Percentiles rank a stretch among this genome's conserved stretches.
phyloP scores from a whole-genome alignment of 495 filamentous ascomycete genomes.

The Cladorrhinum samala region DNA sequence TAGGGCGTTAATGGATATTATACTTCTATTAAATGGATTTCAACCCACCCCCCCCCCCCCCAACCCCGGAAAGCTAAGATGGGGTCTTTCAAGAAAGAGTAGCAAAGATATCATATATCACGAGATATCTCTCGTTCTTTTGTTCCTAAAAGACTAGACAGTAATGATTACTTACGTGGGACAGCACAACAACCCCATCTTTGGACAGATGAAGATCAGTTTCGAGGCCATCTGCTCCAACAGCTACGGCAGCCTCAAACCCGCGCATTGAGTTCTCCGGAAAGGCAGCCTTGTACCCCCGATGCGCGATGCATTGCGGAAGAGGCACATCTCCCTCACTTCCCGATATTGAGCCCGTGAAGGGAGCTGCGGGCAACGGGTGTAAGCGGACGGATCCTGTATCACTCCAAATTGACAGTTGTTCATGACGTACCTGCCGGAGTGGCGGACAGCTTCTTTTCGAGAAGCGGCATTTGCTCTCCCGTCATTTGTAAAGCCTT shows the following conservation, averaged over 20 bases:
- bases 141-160: no score
- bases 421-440: not conserved
- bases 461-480: not conserved
- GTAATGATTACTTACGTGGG: constrained; percentile 77
- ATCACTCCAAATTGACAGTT: not conserved
- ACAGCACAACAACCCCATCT: constrained; percentile 79
- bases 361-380: not conserved
- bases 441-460: not conserved
- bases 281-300: constrained; percentile 70
- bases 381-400: not conserved
- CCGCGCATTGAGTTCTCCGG: constrained; percentile 85
- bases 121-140: no score
- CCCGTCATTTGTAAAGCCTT: not conserved
- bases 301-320: constrained; percentile 79
- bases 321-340: constrained; percentile 16
- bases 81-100: no score
- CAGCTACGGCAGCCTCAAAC: constrained; percentile 64
- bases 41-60: no score
- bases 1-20: constrained; percentile 3
- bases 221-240: constrained; percentile 76
- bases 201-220: constrained; percentile 78
- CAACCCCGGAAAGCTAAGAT: no score
- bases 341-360: not conserved
- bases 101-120: no score
- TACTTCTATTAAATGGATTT: no score